Base-by-base conservation (phyloP, 2,329 filamentous ascomycete genomes). In the Colletotrichum sp. region DNA sequence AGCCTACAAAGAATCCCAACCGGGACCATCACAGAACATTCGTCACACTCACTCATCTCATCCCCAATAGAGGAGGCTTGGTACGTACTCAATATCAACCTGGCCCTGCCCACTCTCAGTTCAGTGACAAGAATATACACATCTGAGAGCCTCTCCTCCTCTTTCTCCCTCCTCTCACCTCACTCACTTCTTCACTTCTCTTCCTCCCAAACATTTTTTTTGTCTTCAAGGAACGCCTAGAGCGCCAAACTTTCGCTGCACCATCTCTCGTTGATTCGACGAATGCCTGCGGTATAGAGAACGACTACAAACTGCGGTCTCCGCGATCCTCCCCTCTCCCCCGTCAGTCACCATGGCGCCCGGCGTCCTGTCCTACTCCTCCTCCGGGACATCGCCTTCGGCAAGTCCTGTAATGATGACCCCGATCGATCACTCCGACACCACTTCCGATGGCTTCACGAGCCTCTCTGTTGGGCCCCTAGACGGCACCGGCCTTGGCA, bases 341-440 rank as follows among this genome's bases (percentile, higher is more conserved):
- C 68, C 65, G 57, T 69, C 52, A 26, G 55, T 26, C 76, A 70
- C 55, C 65, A 79, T 78, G 79, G 78, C 74, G 70, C 72, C 77
- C 59, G 67, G 71, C 71, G 57, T 75, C 60, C 44, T 76, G 57
- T 79, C 71, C 55, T 70, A 79, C 62, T 79, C 77, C 57, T 79
- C 78, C 13, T 69, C 71, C 21, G 77, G 68, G 62, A 78, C 78
- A 36, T 79, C 78, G 32, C 77, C 78, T 49, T 75, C 77, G 21
- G 71, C 75, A 32, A 79, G 78, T 59, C 77, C 78, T 24, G 78
- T 78, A 16, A 68, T 77, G 49, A 77, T 75, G 71, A 78, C 76
- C 26, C 78, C 77, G 30, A 70, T 76, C 49, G 74, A 73, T 8
- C 73, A 77, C 69, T 77, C 76, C 34, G 73, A 77, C 49, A 77